A percentile compares a stretch with the other conserved stretches of the same genome.
Evolutionary conservation across 148 eudicot species (phyloP).

Genomic region (Chenopodium berlandieri): DNA sequence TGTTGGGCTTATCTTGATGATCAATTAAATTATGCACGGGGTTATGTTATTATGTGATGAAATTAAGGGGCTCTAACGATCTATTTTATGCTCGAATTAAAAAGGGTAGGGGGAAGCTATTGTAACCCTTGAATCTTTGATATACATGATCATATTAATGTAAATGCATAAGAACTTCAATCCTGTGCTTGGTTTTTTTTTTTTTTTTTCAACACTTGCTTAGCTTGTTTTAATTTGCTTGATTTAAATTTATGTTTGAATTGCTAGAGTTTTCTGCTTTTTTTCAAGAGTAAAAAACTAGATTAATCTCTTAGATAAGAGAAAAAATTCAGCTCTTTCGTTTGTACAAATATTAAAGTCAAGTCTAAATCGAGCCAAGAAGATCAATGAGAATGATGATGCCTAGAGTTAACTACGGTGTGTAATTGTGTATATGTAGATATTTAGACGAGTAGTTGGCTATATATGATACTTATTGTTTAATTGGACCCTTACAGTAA

Average conservation of each 20-base stretch:
- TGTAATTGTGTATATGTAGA: no score
- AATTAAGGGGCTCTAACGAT: not conserved
- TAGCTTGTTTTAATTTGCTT: not conserved
- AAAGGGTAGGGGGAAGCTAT: not conserved
- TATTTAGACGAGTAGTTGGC: no score
- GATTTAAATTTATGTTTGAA: not conserved
- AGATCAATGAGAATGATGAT: no score
- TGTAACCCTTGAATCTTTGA: not conserved
- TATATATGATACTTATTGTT: no score
- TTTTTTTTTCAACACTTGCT: no score
- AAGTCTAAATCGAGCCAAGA: no score
- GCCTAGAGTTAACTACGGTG: no score
- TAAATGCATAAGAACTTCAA: conserved; percentile 5
- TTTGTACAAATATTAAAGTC: no score
- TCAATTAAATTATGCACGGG: not conserved
- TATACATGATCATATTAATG: not conserved
- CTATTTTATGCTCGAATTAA: not conserved
- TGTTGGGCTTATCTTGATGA: not conserved
- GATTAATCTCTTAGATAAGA: no score
- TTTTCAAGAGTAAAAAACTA: no score
- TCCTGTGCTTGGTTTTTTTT: not conserved
- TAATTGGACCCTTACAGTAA: not conserved
- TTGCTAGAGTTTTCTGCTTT: no score
- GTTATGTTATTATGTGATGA: not conserved
- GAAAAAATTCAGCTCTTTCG: no score